Evolutionary conservation across 2,329 filamentous ascomycete species (phyloP), one percentile per base, ranked within the genome.

Genomic region (Thielaviopsis punctulata): DNA sequence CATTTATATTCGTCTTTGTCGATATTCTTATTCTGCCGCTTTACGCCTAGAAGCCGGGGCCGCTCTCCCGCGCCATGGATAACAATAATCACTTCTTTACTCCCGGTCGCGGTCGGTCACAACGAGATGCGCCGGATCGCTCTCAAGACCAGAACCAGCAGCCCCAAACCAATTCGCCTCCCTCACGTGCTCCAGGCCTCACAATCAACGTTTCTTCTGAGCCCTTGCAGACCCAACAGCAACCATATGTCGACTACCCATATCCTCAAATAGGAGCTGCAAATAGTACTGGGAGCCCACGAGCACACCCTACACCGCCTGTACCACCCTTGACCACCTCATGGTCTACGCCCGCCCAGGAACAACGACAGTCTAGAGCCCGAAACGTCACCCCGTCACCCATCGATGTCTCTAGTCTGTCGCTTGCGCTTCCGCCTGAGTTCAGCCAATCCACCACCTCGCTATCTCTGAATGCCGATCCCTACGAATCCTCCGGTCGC

Each of bases 351-450:
- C 47, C 49, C 21, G 47, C 50, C 9, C 7, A 43, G 13, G 7
- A 45, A 7, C 46, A 65, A 44, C 15, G n/a, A 41, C n/a, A n/a
- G n/a, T 21, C 53, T 2, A 21, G 47, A 45, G 30, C 13, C 19
- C 27, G 41, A 12, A 33, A 25, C 23, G 15, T 18, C 12, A 39
- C 46, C 6, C n/a, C 22, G 12, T 77, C 75, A 12, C 73, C 75
- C 13, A 72, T 78, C 56, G 75, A 79, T 56, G 64, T 66, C 13
- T 66, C 70, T 39, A 74, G 69, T 36, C 63, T 79, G 47, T 74
- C 77, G 60, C 72, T 69, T 58, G 75, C 75, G 22, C 64, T 78
- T 1, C 74, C 75, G 3, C 74, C 75, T 2, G 70, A 72, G 21
- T 71, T 76, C 52, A 64, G 66, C 52, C 65, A 61, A 41, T 60